Evolutionary conservation across 768 basidiomycete genomes (phyloP).

Genomic region (Trametes cingulata): DNA sequence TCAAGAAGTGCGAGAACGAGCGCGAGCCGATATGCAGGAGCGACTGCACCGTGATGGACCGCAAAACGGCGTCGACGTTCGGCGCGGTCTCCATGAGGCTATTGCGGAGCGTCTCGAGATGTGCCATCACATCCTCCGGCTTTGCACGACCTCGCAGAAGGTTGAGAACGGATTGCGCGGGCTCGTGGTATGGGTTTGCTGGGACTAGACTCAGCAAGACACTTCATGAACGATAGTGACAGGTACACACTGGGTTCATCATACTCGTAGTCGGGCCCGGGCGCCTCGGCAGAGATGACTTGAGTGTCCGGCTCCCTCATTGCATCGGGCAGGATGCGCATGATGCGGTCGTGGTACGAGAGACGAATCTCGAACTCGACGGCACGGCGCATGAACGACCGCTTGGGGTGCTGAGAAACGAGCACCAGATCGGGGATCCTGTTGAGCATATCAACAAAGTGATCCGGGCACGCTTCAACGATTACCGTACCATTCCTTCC

Average conservation of each 20-base stretch:
- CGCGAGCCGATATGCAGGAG: constrained; percentile 90
- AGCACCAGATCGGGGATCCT: constrained; percentile 88
- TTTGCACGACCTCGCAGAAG: constrained; percentile 82
- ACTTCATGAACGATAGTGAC: background rate
- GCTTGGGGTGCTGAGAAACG: constrained; percentile 77
- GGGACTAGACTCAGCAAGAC: background rate
- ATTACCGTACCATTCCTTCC: constrained; percentile 84
- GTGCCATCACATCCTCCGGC: constrained; percentile 75
- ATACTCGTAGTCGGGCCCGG: constrained; percentile 81
- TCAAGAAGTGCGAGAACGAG: constrained; percentile 96
- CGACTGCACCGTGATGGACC: constrained; percentile 84
- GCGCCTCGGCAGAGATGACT: constrained; percentile 68
- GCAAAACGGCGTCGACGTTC: constrained; percentile 65
- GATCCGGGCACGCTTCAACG: background rate
- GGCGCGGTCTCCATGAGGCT: constrained; percentile 63
- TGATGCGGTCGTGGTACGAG: constrained; percentile 90
- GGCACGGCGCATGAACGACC: constrained; percentile 83
- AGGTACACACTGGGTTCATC: constrained; percentile 67
- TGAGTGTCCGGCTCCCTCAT: constrained; percentile 69
- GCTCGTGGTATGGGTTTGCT: constrained; percentile 81
- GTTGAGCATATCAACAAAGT: background rate
- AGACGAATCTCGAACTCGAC: constrained; percentile 89
- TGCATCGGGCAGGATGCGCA: constrained; percentile 81
- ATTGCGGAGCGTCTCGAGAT: constrained; percentile 69
- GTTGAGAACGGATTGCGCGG: constrained; percentile 73